Evolutionary conservation across 1,139 yeast species (phyloP), one percentile per base, ranked within the genome.

Genomic region (Suhomyces terraborum): DNA sequence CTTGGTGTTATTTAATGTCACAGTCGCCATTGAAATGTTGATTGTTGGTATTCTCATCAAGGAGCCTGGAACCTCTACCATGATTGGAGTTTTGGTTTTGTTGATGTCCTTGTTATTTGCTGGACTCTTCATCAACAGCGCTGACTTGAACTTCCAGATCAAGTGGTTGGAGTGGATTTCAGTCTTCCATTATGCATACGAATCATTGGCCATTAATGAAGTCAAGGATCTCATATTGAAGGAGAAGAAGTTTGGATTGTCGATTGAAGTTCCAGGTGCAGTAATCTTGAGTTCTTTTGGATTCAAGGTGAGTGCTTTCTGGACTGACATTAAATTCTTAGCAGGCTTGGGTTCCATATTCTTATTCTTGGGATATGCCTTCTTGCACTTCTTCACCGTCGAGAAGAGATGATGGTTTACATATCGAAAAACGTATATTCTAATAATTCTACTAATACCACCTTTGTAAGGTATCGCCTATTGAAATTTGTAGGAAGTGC

Each of bases 201-300:
- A 93, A 59, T 88, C 97, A 0, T 70, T 93, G 50, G 77, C 91
- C 1, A 91, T 93, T 40, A 93, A 93, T 60, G 98, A 93, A 61
- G 98, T 93, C n/a, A 85, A 83, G 56, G 88, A 88, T 37, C 73
- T 93, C 57, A 82, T 88, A 9, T 73, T 93, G 54, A 82, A 80
- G 49, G 98, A 93, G 59, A 83, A 82, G 59, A 93, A 93, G 63
- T 93, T 83, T 56, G 98, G 98, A 0, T 74, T 93, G 32, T 86
- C 93, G 38, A 93, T 93, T 51, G 96, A 89, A 62, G 95, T 93
- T n/a, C 98, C 98, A 0, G 98, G 98, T 5, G 98, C 98, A 1
- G 94, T 95, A 1, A 93, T 93, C 46, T 74, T 93, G 51, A 86
- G 95, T 52, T 89, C 98, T 0, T 93, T 93, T 69, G 98, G 98